These are phyloP conservation scores for Phytophthora tentaculata DNA, from an alignment of 352 stramenopile genomes.

Conservation along the genomic window DNA sequence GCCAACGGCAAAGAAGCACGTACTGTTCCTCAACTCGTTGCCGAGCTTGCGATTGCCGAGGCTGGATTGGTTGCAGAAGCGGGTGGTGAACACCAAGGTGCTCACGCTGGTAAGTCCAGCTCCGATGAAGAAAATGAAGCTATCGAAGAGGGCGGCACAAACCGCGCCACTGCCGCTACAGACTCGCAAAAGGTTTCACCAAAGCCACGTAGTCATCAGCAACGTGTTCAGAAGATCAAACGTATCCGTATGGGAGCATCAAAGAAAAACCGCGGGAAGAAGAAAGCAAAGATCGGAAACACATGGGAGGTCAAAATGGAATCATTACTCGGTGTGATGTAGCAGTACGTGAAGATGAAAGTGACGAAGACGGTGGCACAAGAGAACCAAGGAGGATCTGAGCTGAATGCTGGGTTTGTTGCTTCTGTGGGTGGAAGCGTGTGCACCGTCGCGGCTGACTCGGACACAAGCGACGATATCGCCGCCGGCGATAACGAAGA, in stretches of 20 bases:
- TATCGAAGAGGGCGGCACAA: background rate
- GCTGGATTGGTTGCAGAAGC: too few relatives aligned
- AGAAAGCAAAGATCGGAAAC: background rate
- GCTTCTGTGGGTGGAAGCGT: background rate
- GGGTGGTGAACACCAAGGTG: too few relatives aligned
- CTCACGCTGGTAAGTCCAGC: background rate
- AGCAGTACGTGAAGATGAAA: background rate
- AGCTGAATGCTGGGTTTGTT: background rate
- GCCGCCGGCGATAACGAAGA: too few relatives aligned
- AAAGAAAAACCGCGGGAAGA: background rate
- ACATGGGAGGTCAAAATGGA: background rate
- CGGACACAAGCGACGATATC: too few relatives aligned
- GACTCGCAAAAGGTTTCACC: background rate
- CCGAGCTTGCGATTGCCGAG: too few relatives aligned
- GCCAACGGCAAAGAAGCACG: too few relatives aligned
- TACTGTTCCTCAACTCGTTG: too few relatives aligned
- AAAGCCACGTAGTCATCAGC: background rate
- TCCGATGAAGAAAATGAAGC: background rate
- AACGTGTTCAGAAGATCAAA: background rate
- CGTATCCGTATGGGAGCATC: background rate
- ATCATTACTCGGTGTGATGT: background rate
- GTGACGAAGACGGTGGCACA: background rate
- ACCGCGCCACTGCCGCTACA: background rate
- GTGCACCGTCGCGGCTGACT: too few relatives aligned
- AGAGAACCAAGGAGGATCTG: background rate